Base-by-base conservation (phyloP, 805 yeast genomes). In the Saturnispora bothae region DNA sequence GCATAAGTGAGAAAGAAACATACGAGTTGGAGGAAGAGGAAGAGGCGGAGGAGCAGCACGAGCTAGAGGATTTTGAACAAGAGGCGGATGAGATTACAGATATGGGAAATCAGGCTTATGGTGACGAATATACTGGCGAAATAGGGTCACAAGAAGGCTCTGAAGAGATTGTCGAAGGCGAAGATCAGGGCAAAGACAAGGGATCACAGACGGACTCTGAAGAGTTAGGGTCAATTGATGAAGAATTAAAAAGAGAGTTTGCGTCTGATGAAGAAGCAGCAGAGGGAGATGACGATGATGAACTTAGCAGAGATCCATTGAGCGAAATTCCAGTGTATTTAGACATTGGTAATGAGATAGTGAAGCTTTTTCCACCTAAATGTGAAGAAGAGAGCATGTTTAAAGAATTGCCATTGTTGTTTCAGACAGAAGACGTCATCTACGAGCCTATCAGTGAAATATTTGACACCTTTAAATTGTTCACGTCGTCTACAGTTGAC, bases 271-370 rank as follows among this genome's bases (percentile, higher is more conserved):
- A n/a, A n/a, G n/a, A n/a, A n/a, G n/a, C n/a, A n/a, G n/a, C n/a
- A n/a, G n/a, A n/a, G n/a, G n/a, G n/a, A n/a, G n/a, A n/a, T n/a
- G n/a, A n/a, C n/a, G n/a, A n/a, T 22, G 25, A 22, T 10, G 25
- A 22, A 10, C 25, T 10, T 22, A 22, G 25, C 25, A 10, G 10
- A 22, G 7, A 22, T 22, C 7, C 25, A 8, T 22, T 7, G 25
- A 22, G 10, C 25, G 25, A 7, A 22, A 28, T 31, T 9, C 58
- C 60, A 2, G 41, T 54, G 5, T 56, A 54, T 34, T 41, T 56
- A 14, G 60, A 56, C 31, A 36, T 52, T 10, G 55, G 57, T 17
- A 48, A 44, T 31, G 48, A 48, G 20, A 50, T 56, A 12, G 48
- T 47, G 39, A 55, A 54, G 35, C 34, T 56, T 12, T 43, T 48